Evolutionary conservation across 176 grass and related monocot genomes (phyloP), one percentile per base, ranked within the genome.

Genomic region (Eleusine indica): DNA sequence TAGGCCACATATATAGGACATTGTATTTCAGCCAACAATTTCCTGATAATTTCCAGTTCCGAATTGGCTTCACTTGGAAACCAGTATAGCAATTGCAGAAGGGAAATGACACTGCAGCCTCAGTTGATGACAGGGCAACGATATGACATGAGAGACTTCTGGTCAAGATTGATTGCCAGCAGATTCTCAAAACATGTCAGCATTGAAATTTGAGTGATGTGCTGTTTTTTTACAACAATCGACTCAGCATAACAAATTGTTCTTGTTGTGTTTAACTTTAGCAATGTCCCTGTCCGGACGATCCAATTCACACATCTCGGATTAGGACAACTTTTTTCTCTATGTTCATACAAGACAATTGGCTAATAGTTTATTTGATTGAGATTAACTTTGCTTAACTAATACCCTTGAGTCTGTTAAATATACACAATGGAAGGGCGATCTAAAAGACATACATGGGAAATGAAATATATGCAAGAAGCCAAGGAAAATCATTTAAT

Each of bases 111-210:
- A 13, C 14, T 38, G 32, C 37, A 81, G 14, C 70, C 12, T 43
- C 28, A 70, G 13, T 13, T 70, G 79, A 81, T 56, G 17, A 19
- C 49, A 70, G 40, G 66, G 35, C 65, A 80, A 69, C 65, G 48
- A 80, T 49, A 80, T 37, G 19, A 71, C n/a, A 56, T 37, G 1
- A 9, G 70, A 60, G 69, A 15, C 6, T 68, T 68, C 7, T 5
- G 3, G 2, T 37, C 63, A 35, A 78, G 52, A 19, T 56, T 56
- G 52, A 56, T 19, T 19, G 52, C 52, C 6, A 56, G 16, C 52
- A 19, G 52, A 56, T 18, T 56, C 52, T 19, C 17, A 56, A 56
- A 56, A 56, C 15, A 19, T 6, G 52, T 56, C 52, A 56, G 52
- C 52, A 56, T 56, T 56, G 17, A 56, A 56, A 56, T 56, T 56